These are phyloP conservation scores for Apium graveolens DNA, from an alignment of 129 eudicot genomes.

Conservation along the genomic window DNA sequence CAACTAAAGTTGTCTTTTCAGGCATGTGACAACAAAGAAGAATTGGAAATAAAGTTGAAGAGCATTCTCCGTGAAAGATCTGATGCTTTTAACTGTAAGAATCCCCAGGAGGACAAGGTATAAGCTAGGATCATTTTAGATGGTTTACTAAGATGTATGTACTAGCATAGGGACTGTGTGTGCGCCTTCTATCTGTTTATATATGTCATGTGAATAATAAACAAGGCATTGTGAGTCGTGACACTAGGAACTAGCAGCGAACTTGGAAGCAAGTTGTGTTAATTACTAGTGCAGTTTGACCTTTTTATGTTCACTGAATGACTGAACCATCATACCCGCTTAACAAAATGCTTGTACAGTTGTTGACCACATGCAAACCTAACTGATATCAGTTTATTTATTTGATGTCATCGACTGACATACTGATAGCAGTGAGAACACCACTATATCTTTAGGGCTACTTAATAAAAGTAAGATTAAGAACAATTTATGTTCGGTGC, in stretches of 20 bases:
- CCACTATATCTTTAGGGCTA: not conserved
- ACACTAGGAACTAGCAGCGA: not conserved
- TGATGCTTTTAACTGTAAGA: constrained; percentile 67
- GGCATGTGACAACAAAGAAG: constrained; percentile 82
- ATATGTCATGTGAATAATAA: not conserved
- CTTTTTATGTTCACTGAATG: not conserved
- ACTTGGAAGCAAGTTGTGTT: not conserved
- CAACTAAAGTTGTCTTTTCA: constrained; percentile 13
- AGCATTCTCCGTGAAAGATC: constrained; percentile 70
- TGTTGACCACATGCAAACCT: not conserved
- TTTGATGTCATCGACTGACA: not conserved
- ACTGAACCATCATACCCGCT: not conserved
- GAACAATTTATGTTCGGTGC: not conserved
- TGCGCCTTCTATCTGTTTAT: not conserved
- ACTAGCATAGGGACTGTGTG: not conserved
- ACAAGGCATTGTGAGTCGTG: not conserved
- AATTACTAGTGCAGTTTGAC: not conserved
- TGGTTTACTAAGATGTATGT: not conserved
- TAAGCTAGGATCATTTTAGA: constrained; percentile 10
- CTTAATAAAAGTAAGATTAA: not conserved
- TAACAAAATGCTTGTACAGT: not conserved
- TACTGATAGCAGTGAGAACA: not conserved
- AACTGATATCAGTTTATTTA: not conserved
- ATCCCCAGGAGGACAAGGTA: constrained; percentile 87
- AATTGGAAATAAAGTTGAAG: constrained; percentile 72